phyloP scores from a whole-genome alignment of 257 asterid species.

The Craterostigma plantagineum region DNA sequence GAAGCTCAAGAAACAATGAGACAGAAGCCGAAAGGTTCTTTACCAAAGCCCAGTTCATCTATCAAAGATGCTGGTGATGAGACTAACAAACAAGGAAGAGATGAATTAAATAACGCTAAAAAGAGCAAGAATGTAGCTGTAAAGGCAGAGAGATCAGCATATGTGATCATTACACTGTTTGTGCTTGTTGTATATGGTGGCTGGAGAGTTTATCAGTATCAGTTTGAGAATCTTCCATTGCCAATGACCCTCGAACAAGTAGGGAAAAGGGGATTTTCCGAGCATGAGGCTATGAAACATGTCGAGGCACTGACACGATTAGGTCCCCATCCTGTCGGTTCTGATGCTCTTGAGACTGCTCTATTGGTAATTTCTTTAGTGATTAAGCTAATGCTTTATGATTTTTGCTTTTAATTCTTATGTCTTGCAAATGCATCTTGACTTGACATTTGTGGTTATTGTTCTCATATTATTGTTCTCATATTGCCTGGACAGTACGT shows the following conservation, averaged over 20 bases:
- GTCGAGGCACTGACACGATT: slow-evolving; percentile 48
- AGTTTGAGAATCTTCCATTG: slow-evolving; percentile 44
- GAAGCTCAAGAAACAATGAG: slow-evolving; percentile 19
- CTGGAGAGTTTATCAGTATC: slow-evolving; percentile 65
- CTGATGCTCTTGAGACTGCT: slow-evolving; percentile 53
- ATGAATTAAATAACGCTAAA: slow-evolving; percentile 6
- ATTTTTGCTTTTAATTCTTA: not conserved
- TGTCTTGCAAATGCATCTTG: not conserved
- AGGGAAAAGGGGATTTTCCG: slow-evolving; percentile 91
- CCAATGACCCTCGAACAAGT: slow-evolving; percentile 44
- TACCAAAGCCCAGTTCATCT: slow-evolving; percentile 21
- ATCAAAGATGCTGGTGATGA: slow-evolving; percentile 11
- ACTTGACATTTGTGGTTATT: not conserved
- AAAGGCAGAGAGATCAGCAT: slow-evolving; percentile 52
- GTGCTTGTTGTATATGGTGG: slow-evolving; percentile 44
- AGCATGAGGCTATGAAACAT: slow-evolving; percentile 71
- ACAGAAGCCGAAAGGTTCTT: slow-evolving; percentile 29
- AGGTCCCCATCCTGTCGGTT: slow-evolving; percentile 90
- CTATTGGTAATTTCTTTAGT: slow-evolving; percentile 33
- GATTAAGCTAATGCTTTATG: not conserved
- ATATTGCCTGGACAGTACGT: slow-evolving; percentile 52
- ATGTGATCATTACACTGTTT: slow-evolving; percentile 44
- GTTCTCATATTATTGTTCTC: too few species aligned
- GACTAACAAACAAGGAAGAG: slow-evolving; percentile 11
- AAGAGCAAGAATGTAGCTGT: slow-evolving; percentile 16